phyloP scores from a whole-genome alignment of 1,139 yeast species.

The Protomyces inundatus region DNA sequence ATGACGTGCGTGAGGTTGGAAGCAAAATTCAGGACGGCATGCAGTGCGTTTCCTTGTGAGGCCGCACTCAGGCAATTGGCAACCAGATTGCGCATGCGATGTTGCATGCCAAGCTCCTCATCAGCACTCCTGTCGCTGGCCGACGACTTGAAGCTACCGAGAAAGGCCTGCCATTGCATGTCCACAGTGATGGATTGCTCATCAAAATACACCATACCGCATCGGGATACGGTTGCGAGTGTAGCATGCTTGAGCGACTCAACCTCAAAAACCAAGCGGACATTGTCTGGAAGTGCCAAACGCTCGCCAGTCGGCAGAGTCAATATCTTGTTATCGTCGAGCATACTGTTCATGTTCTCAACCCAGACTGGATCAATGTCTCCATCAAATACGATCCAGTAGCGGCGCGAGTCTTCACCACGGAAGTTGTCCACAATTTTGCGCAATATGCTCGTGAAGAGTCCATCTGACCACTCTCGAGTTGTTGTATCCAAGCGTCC shows the following conservation, averaged over 20 bases:
- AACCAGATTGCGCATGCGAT: neutral
- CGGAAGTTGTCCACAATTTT: slow-evolving; percentile 53
- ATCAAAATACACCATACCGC: slow-evolving; percentile 82
- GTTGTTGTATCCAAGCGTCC: slow-evolving; percentile 72
- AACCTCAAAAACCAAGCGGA: slow-evolving; percentile 71
- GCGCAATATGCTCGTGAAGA: slow-evolving; percentile 66
- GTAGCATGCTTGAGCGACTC: slow-evolving; percentile 64
- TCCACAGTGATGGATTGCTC: slow-evolving; percentile 37
- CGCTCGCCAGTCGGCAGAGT: slow-evolving; percentile 92
- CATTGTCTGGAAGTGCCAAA: slow-evolving; percentile 57
- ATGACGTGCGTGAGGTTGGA: slow-evolving; percentile 48
- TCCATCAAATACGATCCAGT: slow-evolving; percentile 88
- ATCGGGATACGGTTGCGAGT: slow-evolving; percentile 86
- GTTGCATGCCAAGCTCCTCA: slow-evolving; percentile 28
- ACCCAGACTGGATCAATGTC: slow-evolving; percentile 95
- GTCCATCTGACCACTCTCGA: slow-evolving; percentile 89
- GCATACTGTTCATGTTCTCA: slow-evolving; percentile 80
- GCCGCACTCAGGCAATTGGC: too few species aligned
- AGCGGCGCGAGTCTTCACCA: slow-evolving; percentile 52
- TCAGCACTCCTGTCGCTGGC: slow-evolving; percentile 37
- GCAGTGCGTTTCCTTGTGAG: too few species aligned
- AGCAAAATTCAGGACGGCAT: slow-evolving; percentile 34
- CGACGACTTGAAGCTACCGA: slow-evolving; percentile 31
- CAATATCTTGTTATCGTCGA: slow-evolving; percentile 77
- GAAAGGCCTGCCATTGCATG: slow-evolving; percentile 35